Percentiles rank a stretch among this genome's conserved stretches.
These are phyloP conservation scores for Hordeum marinum DNA, from an alignment of 176 grass and related monocot genomes.

Conservation along the genomic window DNA sequence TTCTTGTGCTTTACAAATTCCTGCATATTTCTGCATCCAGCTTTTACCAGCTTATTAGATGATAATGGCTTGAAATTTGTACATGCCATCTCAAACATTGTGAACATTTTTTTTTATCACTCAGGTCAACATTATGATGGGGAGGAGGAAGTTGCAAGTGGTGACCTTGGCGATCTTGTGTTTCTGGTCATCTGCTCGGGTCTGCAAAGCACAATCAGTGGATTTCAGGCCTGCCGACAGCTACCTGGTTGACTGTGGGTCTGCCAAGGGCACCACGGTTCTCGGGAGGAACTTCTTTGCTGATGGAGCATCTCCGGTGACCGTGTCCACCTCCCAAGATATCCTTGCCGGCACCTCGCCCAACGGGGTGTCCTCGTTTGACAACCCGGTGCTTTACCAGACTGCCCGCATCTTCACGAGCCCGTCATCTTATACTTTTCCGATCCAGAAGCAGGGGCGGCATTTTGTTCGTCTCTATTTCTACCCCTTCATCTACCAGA, in stretches of 20 bases:
- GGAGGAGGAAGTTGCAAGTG: constrained; percentile 22
- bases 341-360: constrained; percentile 54
- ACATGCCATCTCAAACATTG: constrained; percentile 23
- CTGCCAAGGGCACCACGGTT: constrained; percentile 50
- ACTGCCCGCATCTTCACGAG: constrained; percentile 71
- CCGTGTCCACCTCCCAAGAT: constrained; percentile 43
- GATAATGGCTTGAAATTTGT: not conserved
- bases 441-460: constrained; percentile 67
- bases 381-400: constrained; percentile 50
- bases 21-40: not conserved
- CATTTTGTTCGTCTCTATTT: constrained; percentile 91
- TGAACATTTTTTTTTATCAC: constrained; percentile 4
- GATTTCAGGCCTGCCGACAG: constrained; percentile 65
- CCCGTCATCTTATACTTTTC: constrained; percentile 78
- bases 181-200: constrained; percentile 36
- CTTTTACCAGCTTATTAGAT: not conserved
- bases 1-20: not conserved
- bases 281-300: constrained; percentile 60
- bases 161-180: constrained; percentile 26
- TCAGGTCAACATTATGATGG: constrained; percentile 53
- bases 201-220: constrained; percentile 44
- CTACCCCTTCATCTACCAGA: constrained; percentile 75
- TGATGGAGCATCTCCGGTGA: constrained; percentile 50
- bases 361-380: constrained; percentile 49
- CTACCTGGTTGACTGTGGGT: constrained; percentile 87